A percentile compares a stretch with the other conserved stretches of the same genome.
These are phyloP conservation scores for Antrodiella citrinella DNA, from an alignment of 768 basidiomycete genomes.

Conservation along the genomic window DNA sequence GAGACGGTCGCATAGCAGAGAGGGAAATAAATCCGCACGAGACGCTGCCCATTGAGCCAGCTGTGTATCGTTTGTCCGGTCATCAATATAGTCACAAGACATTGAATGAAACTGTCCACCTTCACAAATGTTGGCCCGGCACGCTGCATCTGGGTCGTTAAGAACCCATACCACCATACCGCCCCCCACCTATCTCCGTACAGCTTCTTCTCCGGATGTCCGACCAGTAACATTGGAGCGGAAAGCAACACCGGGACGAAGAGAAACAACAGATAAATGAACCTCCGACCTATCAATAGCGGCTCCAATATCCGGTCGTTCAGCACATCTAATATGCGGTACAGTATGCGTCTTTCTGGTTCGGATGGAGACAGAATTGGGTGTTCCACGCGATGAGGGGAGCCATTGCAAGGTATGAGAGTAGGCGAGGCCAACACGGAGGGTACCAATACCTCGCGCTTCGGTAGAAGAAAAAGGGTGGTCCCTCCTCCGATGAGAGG, in stretches of 20 bases:
- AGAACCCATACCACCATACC: conserved; percentile 93
- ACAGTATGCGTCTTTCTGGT: conserved; percentile 36
- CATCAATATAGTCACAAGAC: background rate
- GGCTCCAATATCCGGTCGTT: conserved; percentile 72
- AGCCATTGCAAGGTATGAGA: conserved; percentile 35
- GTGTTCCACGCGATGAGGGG: conserved; percentile 14
- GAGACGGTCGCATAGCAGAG: conserved; percentile 73
- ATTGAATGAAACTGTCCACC: conserved; percentile 32
- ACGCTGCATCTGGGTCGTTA: conserved; percentile 84
- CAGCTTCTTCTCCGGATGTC: conserved; percentile 41
- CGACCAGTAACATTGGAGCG: conserved; percentile 77
- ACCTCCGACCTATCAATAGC: conserved; percentile 72
- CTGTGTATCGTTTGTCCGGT: conserved; percentile 29
- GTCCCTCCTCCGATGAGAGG: conserved; percentile 50
- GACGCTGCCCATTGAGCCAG: conserved; percentile 98
- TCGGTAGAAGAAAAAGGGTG: conserved; percentile 37
- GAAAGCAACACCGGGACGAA: conserved; percentile 84
- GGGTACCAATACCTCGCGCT: conserved; percentile 33
- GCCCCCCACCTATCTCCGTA: conserved; percentile 86
- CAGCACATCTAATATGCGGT: conserved; percentile 39
- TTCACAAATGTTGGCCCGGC: conserved; percentile 98
- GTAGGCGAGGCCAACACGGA: conserved; percentile 43
- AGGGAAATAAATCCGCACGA: conserved; percentile 88
- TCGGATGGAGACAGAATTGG: conserved; percentile 67
- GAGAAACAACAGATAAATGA: conserved; percentile 72